These are phyloP conservation scores for Phoma sp. DNA, from an alignment of 2,329 filamentous ascomycete genomes.

Conservation along the genomic window DNA sequence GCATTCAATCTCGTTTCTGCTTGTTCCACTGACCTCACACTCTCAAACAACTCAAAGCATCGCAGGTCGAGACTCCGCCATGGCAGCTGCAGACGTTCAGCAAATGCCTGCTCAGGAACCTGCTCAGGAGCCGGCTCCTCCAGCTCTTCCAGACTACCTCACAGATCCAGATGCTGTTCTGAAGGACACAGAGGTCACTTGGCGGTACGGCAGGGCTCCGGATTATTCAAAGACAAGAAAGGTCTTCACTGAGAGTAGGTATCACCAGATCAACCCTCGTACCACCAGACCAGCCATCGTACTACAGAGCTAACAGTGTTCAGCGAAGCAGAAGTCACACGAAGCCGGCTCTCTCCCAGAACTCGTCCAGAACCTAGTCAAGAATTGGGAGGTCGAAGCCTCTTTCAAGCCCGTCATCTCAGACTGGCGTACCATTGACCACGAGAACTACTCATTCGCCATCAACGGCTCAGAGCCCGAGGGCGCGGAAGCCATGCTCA, in stretches of 20 bases:
- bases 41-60: neutral
- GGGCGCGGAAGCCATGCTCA: slow-evolving; percentile 68
- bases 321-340: slow-evolving; percentile 66
- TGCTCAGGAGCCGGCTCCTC: slow-evolving; percentile 41
- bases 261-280: slow-evolving; percentile 22
- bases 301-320: neutral
- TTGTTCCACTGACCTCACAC: neutral
- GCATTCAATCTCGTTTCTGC: neutral
- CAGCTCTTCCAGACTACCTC: slow-evolving; percentile 63
- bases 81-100: slow-evolving; percentile 41
- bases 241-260: slow-evolving; percentile 64
- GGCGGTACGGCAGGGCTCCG: slow-evolving; percentile 66
- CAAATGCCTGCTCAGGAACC: slow-evolving; percentile 27
- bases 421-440: slow-evolving; percentile 72
- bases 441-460: slow-evolving; percentile 65
- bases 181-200: slow-evolving; percentile 60
- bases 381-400: slow-evolving; percentile 76
- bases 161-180: slow-evolving; percentile 65
- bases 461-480: slow-evolving; percentile 67
- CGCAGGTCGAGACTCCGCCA: slow-evolving; percentile 11
- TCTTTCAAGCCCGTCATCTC: slow-evolving; percentile 67
- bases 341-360: slow-evolving; percentile 62
- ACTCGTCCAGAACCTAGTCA: slow-evolving; percentile 72
- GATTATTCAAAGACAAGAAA: slow-evolving; percentile 70
- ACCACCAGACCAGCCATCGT: neutral